Evolutionary conservation across 192 early-diverging fungal genomes (phyloP), one percentile per base, ranked within the genome.

Genomic region (Coemansia sp.): DNA sequence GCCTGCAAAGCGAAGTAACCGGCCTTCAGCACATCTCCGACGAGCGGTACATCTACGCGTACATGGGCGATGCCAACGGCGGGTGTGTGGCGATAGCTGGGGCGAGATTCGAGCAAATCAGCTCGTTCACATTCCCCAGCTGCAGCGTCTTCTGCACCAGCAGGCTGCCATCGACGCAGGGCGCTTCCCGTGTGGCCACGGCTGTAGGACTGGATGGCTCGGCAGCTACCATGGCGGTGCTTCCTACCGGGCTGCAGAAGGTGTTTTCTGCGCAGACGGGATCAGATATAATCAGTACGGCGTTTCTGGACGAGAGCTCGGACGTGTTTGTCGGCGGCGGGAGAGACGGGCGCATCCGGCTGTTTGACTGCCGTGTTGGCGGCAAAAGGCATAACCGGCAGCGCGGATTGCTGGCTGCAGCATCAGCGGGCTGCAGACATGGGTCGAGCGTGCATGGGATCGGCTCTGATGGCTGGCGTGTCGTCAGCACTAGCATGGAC

Each of bases 401-500:
- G 13, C 53, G 59, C 9, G 75, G 75, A 3, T 41, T 79, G 28
- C 29, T 79, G 22, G 23, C 75, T 7, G 7, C 62, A 7, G 3
- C 14, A 4, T 38, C 19, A 3, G 17, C 44, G 17, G 53, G 28
- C 36, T 64, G 62, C 30, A 42, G 53, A 13, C 65, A 75, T 34
- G 27, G 34, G 3, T 65, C 62, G 14, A 57, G 62, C 33, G 56
- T 79, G 1, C 68, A 79, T 36, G 75, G 64, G 8, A 5, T 79
- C 11, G 57, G 65, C 28, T 25, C 52, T 9, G 69, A 79, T 13
- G 59, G 59, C 6, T 59, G 68, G 54, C 48, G 52, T 42, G 27
- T 79, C 34, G 66, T 41, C 33, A 72, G 65, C 37, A 59, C 69
- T 1, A 67, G 75, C 54, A 72, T 71, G 70, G 70, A 79, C 30